Evolutionary conservation across 2,329 filamentous ascomycete genomes (phyloP), one percentile per base, ranked within the genome.

Genomic region (Clarireedia paspali): DNA sequence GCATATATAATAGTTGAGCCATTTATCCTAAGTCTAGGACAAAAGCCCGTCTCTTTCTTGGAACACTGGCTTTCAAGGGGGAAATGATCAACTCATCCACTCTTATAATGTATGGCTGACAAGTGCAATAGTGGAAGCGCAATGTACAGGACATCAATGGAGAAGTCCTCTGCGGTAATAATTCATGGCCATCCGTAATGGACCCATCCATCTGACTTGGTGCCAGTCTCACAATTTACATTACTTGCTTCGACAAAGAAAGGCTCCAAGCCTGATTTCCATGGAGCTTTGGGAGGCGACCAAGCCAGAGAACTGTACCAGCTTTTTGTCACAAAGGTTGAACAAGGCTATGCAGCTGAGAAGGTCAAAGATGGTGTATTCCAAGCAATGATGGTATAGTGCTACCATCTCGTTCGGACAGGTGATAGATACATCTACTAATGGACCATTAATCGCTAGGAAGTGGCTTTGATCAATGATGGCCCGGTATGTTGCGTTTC

Each of bases 341-440:
- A 84, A 64, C 77, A 84, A 53, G 78, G 83, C 2, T 95, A 97
- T 70, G 71, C 75, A 5, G 71, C 80, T 6, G 88, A 90, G 7
- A 85, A 79, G 61, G 91, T 99, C 57, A 91, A 96, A 70, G 87
- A 99, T 69, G 94, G 95, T n/a, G 84, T 92, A 30, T 99, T 99
- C 71, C 92, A 96, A 68, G 94, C 94, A 50, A 96, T 95, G 91
- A 99, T 99, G 94, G 66, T 65, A 60, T 34, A n/a, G 51, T 53
- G 17, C 48, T 10, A 44, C 26, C n/a, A 49, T 12, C 34, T 20
- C 17, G 9, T 38, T 17, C 12, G 48, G 38, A 14, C n/a, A 9
- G 12, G 24, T 20, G 9, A 6, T 26, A 40, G 9, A 6, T 26
- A 40, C 27, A 42, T 17, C 27, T 48, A 24, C 45, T 50, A 23